A percentile compares a stretch with the other conserved stretches of the same genome.
Conservation (phyloP, 2,329 filamentous ascomycete genomes). For the Xylariaceae sp. region DNA sequence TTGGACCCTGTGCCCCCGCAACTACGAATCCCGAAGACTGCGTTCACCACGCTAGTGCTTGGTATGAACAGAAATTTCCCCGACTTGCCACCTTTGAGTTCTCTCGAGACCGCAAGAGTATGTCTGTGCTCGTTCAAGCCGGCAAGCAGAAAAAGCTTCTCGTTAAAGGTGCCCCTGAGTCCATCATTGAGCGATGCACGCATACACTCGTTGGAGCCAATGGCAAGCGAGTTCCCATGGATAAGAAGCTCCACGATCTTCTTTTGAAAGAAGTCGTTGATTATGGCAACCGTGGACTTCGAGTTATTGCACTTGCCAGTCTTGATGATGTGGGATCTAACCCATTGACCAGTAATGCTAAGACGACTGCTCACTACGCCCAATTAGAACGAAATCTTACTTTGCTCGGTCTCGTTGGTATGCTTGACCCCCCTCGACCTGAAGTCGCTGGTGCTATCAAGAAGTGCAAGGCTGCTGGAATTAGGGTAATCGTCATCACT, state of each 20-base stretch:
- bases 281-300: constrained; percentile 90
- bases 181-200: constrained; percentile 90
- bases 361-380: constrained; percentile 82
- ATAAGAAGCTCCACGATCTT: constrained; percentile 70
- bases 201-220: constrained; percentile 78
- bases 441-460: constrained; percentile 87
- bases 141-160: constrained; percentile 78
- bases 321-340: constrained; percentile 77
- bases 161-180: constrained; percentile 96
- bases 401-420: constrained; percentile 89
- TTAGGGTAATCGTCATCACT: constrained; percentile 96
- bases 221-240: constrained; percentile 78
- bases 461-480: constrained; percentile 91
- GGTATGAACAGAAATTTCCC: constrained; percentile 78
- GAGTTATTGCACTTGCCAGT: constrained; percentile 91
- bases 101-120: constrained; percentile 97
- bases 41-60: constrained; percentile 81
- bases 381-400: constrained; percentile 94
- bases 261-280: constrained; percentile 82
- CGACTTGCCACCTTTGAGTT: constrained; percentile 93
- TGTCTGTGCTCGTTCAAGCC: constrained; percentile 89
- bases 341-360: constrained; percentile 74
- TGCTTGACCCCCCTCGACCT: constrained; percentile 94
- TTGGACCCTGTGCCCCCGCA: constrained; percentile 77
- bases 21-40: constrained; percentile 64